Percentiles rank a stretch among this genome's conserved stretches.
These are phyloP conservation scores for Colletotrichum tropicicola DNA, from an alignment of 2,329 filamentous ascomycete genomes.

Conservation along the genomic window DNA sequence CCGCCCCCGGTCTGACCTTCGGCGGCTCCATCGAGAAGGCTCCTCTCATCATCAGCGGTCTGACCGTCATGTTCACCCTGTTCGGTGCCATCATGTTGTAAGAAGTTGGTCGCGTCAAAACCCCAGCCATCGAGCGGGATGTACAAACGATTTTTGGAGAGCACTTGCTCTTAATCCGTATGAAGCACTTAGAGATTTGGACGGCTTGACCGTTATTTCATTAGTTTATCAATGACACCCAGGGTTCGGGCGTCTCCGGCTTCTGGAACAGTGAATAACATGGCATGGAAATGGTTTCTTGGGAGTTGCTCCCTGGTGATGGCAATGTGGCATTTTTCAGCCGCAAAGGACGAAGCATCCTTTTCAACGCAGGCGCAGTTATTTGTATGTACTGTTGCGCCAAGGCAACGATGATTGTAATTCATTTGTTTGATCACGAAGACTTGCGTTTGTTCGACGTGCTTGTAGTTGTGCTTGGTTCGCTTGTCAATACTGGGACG, in stretches of 20 bases:
- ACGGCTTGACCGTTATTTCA: conserved; percentile 5
- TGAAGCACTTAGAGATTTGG: conserved; percentile 25
- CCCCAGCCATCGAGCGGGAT: conserved; percentile 13
- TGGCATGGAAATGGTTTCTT: not conserved
- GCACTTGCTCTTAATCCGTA: conserved; percentile 14
- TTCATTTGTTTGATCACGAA: conserved; percentile 3
- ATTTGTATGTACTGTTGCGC: conserved; percentile 17
- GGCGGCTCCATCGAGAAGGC: conserved; percentile 33
- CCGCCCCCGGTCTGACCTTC: conserved; percentile 37
- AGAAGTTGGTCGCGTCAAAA: conserved; percentile 19
- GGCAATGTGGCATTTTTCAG: not conserved
- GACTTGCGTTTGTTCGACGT: not conserved
- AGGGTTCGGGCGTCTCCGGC: conserved; percentile 1
- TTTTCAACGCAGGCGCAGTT: conserved; percentile 9
- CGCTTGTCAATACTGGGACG: no score
- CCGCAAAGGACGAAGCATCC: not conserved
- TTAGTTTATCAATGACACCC: conserved; percentile 15
- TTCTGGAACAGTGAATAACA: conserved; percentile 7
- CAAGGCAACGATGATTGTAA: conserved; percentile 11
- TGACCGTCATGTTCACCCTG: conserved; percentile 46
- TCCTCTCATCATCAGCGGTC: conserved; percentile 45
- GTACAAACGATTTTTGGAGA: conserved; percentile 25
- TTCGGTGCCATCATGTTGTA: conserved; percentile 52
- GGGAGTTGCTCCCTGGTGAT: not conserved
- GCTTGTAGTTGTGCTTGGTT: no score